phyloP scores from a whole-genome alignment of 768 basidiomycete species.

The Suillus subaureus region DNA sequence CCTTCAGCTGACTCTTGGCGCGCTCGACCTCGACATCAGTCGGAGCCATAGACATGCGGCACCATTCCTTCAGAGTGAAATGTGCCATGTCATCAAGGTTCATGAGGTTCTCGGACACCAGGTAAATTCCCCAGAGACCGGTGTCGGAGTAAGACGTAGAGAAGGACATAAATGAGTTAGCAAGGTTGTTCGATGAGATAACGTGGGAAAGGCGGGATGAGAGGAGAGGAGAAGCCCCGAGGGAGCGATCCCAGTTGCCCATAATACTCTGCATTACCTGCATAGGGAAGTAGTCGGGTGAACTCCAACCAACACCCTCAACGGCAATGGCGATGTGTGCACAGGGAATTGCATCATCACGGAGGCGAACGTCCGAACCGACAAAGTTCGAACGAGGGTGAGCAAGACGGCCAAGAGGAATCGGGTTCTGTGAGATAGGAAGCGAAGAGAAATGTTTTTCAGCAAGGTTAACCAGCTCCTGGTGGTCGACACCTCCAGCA shows the following conservation, averaged over 20 bases:
- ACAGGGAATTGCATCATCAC: constrained; percentile 88
- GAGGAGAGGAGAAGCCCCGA: constrained; percentile 87
- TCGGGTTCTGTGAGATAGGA: constrained; percentile 84
- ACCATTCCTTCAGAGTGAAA: constrained; percentile 95
- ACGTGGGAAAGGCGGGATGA: constrained; percentile 92
- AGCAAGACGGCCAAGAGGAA: constrained; percentile 80
- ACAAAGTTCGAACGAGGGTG: constrained; percentile 82
- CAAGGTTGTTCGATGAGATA: constrained; percentile 90
- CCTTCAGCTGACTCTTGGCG: constrained; percentile 98
- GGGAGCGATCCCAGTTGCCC: constrained; percentile 98
- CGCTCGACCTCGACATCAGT: constrained; percentile 89
- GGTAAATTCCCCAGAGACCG: constrained; percentile 98
- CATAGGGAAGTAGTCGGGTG: constrained; percentile 99
- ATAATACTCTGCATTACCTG: constrained; percentile 97
- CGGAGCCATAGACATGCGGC: constrained; percentile 88
- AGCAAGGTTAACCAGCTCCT: constrained; percentile 90
- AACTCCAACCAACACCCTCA: constrained; percentile 97
- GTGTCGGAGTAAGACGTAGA: constrained; percentile 98
- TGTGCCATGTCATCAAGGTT: constrained; percentile 94
- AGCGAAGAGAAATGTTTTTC: constrained; percentile 91
- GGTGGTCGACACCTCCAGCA: constrained; percentile 92
- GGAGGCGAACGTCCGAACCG: constrained; percentile 93
- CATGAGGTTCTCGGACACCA: constrained; percentile 91
- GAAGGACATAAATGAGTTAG: constrained; percentile 99
- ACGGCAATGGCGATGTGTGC: constrained; percentile 96